Conservation (phyloP, 768 basidiomycete genomes). For the Termitomyces sp. region DNA sequence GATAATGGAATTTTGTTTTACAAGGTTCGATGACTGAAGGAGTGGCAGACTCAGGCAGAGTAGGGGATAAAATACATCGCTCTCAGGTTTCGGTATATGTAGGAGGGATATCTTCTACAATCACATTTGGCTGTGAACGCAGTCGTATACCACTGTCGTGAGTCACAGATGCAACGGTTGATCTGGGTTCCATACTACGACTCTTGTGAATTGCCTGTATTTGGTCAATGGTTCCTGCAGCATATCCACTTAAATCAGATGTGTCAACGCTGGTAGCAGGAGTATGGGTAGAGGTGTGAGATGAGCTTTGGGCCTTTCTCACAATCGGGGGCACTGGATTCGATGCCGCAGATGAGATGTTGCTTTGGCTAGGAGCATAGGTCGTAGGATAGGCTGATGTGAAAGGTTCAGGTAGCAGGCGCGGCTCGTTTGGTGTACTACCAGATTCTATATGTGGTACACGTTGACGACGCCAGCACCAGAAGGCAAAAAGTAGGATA, state of each 20-base stretch:
- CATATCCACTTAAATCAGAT: constrained; percentile 6
- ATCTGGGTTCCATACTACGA: not conserved
- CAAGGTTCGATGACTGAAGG: no score
- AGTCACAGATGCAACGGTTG: not conserved
- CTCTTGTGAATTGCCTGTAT: constrained; percentile 1
- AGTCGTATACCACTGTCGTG: constrained; percentile 10
- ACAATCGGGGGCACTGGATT: no score
- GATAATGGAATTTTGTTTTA: no score
- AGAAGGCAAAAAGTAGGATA: constrained; percentile 1
- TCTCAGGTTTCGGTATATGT: not conserved
- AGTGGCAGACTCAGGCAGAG: no score
- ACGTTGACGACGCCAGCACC: constrained; percentile 1
- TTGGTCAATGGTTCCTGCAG: not conserved
- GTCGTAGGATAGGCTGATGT: no score
- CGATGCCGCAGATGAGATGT: not conserved
- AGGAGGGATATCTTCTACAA: not conserved
- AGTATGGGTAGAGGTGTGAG: not conserved
- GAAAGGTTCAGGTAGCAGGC: no score
- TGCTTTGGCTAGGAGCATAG: no score
- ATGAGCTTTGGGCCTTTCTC: no score
- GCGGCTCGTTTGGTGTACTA: no score
- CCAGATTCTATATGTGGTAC: not conserved
- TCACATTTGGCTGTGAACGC: not conserved
- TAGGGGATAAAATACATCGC: no score
- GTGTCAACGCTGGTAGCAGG: not conserved